phyloP scores from a whole-genome alignment of 2,329 filamentous ascomycete genomes.

The Teratosphaeria zuluensis region DNA sequence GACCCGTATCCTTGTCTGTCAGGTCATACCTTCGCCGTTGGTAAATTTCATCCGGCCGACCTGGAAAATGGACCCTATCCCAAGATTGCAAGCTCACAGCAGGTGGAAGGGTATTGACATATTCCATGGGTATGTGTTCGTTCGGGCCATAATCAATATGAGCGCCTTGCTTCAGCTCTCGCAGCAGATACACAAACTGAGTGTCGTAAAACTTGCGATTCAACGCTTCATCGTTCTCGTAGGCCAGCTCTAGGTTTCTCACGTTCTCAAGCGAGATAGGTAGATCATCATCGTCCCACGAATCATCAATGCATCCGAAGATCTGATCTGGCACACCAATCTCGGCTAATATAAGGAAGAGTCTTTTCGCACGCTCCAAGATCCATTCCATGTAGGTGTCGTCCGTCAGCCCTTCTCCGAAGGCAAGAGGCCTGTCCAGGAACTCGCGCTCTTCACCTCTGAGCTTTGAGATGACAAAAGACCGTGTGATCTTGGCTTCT shows the following conservation, averaged over 20 bases:
- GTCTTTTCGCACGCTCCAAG: conserved; percentile 54
- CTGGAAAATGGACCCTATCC: conserved; percentile 56
- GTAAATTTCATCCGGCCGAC: conserved; percentile 46
- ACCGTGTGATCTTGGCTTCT: conserved; percentile 57
- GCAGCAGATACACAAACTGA: conserved; percentile 63
- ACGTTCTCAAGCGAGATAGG: conserved; percentile 59
- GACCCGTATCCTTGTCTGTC: conserved; percentile 18
- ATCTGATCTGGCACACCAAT: conserved; percentile 63
- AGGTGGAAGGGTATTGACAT: conserved; percentile 49
- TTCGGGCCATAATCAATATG: conserved; percentile 56
- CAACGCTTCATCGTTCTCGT: conserved; percentile 50
- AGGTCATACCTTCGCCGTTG: conserved; percentile 25
- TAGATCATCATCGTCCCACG: conserved; percentile 67
- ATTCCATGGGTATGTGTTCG: conserved; percentile 60
- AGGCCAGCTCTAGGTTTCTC: conserved; percentile 51
- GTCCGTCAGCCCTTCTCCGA: conserved; percentile 60
- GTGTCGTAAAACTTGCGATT: conserved; percentile 60
- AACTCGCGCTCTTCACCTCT: conserved; percentile 52
- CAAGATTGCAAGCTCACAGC: conserved; percentile 38
- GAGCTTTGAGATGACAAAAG: conserved; percentile 57
- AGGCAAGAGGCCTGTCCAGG: conserved; percentile 53
- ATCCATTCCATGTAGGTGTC: conserved; percentile 75
- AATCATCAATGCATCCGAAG: conserved; percentile 64
- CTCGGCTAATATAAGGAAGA: conserved; percentile 64
- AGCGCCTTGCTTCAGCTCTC: conserved; percentile 49